A percentile compares a stretch with the other conserved stretches of the same genome.
These are phyloP conservation scores for Suaeda aralocaspica DNA, from an alignment of 148 eudicot genomes.

Conservation along the genomic window DNA sequence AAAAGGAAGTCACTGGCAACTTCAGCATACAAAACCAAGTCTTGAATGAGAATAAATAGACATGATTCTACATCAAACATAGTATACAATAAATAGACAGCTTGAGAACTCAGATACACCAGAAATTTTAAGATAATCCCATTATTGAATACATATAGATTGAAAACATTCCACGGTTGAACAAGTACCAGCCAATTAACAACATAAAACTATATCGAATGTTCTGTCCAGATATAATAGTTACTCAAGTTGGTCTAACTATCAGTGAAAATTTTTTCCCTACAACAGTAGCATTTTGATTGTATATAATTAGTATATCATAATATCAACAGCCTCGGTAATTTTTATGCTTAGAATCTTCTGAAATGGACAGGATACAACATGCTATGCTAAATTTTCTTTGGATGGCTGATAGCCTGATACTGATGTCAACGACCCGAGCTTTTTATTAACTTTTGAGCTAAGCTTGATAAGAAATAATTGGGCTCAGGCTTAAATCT, in stretches of 20 bases:
- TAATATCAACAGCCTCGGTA: too few relatives aligned
- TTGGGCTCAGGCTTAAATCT: too few relatives aligned
- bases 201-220: background rate
- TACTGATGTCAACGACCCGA: too few relatives aligned
- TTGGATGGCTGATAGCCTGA: too few relatives aligned
- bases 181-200: background rate
- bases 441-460: too few relatives aligned
- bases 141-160: background rate
- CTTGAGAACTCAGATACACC: background rate
- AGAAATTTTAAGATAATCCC: background rate
- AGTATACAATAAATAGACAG: background rate
- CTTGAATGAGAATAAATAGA: too few relatives aligned
- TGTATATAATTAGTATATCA: too few relatives aligned
- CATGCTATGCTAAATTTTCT: too few relatives aligned
- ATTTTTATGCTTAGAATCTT: too few relatives aligned
- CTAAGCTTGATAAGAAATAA: too few relatives aligned
- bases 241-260: background rate
- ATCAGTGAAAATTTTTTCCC: background rate
- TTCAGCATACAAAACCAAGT: too few relatives aligned
- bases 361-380: too few relatives aligned
- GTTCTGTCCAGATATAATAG: background rate
- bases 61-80: background rate
- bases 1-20: background rate
- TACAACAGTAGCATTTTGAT: background rate
- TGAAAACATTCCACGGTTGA: background rate